These are phyloP conservation scores for Trypanosoma congolense DNA, from an alignment of 208 protist species.

Conservation along the genomic window DNA sequence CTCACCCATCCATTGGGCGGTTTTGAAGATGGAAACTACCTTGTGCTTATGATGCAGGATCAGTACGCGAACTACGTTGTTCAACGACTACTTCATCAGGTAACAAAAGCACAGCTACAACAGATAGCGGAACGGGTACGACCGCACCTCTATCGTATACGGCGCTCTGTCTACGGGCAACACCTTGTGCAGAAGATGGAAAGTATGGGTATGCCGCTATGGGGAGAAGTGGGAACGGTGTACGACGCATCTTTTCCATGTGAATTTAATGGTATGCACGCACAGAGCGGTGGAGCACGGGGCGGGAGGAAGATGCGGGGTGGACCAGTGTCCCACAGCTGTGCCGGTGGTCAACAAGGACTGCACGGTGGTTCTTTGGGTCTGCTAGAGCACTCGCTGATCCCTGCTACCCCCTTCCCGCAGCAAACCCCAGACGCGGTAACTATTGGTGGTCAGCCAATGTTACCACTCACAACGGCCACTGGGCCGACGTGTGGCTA, in stretches of 20 bases:
- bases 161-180: conserved; percentile 60
- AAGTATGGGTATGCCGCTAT: conserved; percentile 41
- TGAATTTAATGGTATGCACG: conserved; percentile 6
- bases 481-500: conserved; percentile 11
- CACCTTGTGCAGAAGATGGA: conserved; percentile 80
- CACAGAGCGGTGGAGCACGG: not conserved
- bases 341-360: not conserved
- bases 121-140: conserved; percentile 47
- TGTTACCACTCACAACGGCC: conserved; percentile 5
- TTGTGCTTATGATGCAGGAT: conserved; percentile 94
- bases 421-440: conserved; percentile 1
- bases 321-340: not conserved
- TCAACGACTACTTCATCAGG: conserved; percentile 91
- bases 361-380: not conserved
- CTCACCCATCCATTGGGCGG: conserved; percentile 42
- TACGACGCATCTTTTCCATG: conserved; percentile 2
- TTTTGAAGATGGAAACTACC: conserved; percentile 56
- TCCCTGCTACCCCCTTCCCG: conserved; percentile 1
- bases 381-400: not conserved
- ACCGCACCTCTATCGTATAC: conserved; percentile 43
- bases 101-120: conserved; percentile 39
- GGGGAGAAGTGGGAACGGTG: conserved; percentile 9
- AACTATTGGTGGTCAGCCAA: conserved; percentile 1
- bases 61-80: conserved; percentile 97
- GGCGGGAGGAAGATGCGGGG: conserved; percentile 16